phyloP scores from a whole-genome alignment of 2,329 filamentous ascomycete genomes.

The Emmonsiellopsis sp. region DNA sequence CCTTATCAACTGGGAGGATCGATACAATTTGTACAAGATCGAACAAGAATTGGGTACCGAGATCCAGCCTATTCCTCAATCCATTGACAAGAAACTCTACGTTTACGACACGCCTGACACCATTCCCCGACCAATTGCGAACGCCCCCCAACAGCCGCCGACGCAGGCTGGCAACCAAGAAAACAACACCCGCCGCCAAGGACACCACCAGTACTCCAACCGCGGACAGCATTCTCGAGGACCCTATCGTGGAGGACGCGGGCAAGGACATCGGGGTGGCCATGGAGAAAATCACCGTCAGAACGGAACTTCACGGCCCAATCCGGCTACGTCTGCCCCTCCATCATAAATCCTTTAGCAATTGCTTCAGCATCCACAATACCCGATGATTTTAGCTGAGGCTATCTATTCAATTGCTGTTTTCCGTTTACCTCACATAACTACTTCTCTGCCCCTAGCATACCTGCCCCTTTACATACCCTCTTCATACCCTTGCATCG shows the following conservation, averaged over 20 bases:
- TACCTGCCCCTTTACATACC: neutral
- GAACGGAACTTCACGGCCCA: slow-evolving; percentile 16
- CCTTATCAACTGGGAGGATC: slow-evolving; percentile 98
- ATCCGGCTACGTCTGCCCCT: slow-evolving; percentile 6
- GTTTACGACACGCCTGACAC: slow-evolving; percentile 95
- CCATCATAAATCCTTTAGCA: slow-evolving; percentile 5
- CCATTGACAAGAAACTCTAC: slow-evolving; percentile 95
- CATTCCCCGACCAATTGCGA: slow-evolving; percentile 73
- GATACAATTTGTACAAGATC: slow-evolving; percentile 98
- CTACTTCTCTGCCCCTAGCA: neutral
- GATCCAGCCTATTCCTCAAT: slow-evolving; percentile 88
- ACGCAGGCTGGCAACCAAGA: slow-evolving; percentile 10
- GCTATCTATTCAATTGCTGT: neutral
- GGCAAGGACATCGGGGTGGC: slow-evolving; percentile 33
- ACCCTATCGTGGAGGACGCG: slow-evolving; percentile 34
- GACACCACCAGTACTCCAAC: slow-evolving; percentile 28
- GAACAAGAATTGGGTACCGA: slow-evolving; percentile 95
- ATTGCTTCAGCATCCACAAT: neutral
- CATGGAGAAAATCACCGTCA: slow-evolving; percentile 23
- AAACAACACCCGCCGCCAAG: slow-evolving; percentile 24
- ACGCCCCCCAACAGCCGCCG: slow-evolving; percentile 29
- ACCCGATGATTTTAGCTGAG: neutral
- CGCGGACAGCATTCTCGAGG: slow-evolving; percentile 27
- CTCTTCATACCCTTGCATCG: neutral
- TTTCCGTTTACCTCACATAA: neutral